A percentile compares a stretch with the other conserved stretches of the same genome.
phyloP scores from a whole-genome alignment of 352 stramenopile genomes.

The Peronosclerospora sorghi region DNA sequence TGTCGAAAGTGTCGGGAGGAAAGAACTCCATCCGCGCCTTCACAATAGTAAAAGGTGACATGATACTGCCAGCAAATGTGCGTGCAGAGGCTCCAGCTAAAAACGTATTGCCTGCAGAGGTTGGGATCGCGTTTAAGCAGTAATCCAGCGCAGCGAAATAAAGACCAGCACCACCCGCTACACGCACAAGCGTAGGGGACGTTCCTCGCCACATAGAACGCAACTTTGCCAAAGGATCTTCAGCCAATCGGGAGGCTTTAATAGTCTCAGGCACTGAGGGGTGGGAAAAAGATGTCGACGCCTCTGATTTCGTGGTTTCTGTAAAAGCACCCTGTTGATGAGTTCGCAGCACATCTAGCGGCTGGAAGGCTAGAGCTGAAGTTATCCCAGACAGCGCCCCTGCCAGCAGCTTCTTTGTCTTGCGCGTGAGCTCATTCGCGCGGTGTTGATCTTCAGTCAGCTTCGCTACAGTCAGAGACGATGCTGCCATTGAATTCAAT shows the following conservation, averaged over 20 bases:
- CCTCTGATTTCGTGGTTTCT: slow-evolving; percentile 5
- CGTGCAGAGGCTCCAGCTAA: slow-evolving; percentile 70
- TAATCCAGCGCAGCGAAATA: slow-evolving; percentile 80
- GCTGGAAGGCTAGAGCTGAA: slow-evolving; percentile 77
- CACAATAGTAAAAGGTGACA: slow-evolving; percentile 80
- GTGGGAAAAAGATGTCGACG: slow-evolving; percentile 1
- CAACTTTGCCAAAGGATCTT: slow-evolving; percentile 23
- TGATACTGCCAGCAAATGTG: slow-evolving; percentile 69
- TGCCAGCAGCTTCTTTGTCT: slow-evolving; percentile 62
- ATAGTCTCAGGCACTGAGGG: slow-evolving; percentile 11
- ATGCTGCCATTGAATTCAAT: too few relatives aligned
- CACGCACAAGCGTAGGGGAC: slow-evolving; percentile 67
- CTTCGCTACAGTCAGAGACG: slow-evolving; percentile 2
- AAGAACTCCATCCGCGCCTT: slow-evolving; percentile 84
- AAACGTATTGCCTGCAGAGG: slow-evolving; percentile 64
- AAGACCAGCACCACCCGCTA: slow-evolving; percentile 66
- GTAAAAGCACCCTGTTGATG: slow-evolving; percentile 77
- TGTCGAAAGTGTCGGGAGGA: slow-evolving; percentile 41
- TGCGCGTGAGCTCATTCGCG: slow-evolving; percentile 27
- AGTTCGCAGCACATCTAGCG: slow-evolving; percentile 75
- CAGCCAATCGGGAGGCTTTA: slow-evolving; percentile 7
- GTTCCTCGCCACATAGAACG: slow-evolving; percentile 78
- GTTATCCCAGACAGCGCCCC: slow-evolving; percentile 68
- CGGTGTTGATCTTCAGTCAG: slow-evolving; percentile 15
- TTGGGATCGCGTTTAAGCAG: slow-evolving; percentile 40